Conservation (phyloP, 179 eudicot species). For the Silene coronaria region DNA sequence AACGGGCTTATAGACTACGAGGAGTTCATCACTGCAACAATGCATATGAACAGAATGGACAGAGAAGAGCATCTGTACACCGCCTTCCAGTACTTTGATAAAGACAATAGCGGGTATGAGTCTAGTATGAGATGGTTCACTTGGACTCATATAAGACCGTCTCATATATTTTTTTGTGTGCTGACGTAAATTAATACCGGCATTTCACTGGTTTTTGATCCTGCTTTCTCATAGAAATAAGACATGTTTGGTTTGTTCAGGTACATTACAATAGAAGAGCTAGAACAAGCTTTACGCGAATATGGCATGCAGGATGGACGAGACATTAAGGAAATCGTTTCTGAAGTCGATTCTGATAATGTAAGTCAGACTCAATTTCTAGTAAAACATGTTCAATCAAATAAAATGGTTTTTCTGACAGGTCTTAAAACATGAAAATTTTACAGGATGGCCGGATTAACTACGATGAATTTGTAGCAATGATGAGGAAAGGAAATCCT, state of each 20-base stretch:
- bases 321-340: conserved; percentile 58
- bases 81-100: conserved; percentile 75
- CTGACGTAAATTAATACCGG: too few species aligned
- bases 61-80: conserved; percentile 72
- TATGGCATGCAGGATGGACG: conserved; percentile 62
- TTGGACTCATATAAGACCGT: neutral
- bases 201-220: too few species aligned
- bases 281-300: conserved; percentile 71
- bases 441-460: conserved; percentile 46
- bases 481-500: conserved; percentile 45
- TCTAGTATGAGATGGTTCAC: too few species aligned
- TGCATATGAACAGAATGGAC: conserved; percentile 80
- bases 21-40: conserved; percentile 75
- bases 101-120: conserved; percentile 65
- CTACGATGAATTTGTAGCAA: conserved; percentile 42
- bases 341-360: conserved; percentile 67
- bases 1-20: conserved; percentile 73
- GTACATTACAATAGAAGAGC: conserved; percentile 64
- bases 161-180: neutral
- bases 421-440: neutral
- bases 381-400: neutral
- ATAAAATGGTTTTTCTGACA: neutral
- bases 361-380: conserved; percentile 27
- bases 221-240: too few species aligned
- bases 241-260: too few species aligned